These are phyloP conservation scores for Sarocladiaceae sp. DNA, from an alignment of 2,329 filamentous ascomycete genomes.

Conservation along the genomic window DNA sequence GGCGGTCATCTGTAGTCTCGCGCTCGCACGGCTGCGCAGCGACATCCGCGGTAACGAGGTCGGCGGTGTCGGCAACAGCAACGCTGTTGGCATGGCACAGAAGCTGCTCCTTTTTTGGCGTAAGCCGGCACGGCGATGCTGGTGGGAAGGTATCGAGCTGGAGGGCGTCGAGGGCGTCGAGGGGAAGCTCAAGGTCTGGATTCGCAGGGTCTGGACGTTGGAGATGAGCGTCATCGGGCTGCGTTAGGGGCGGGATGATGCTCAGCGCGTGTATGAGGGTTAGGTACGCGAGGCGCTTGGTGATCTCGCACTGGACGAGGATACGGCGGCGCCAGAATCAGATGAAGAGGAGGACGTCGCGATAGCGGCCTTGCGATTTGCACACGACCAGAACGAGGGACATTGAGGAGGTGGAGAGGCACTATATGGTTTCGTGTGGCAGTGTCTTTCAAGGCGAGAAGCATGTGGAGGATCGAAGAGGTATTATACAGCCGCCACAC, in stretches of 20 bases:
- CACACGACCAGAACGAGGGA: too few species aligned
- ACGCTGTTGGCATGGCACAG: conserved; percentile 94
- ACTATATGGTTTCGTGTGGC: too few species aligned
- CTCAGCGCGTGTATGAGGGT: neutral
- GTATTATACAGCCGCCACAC: too few species aligned
- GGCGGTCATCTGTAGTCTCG: conserved; percentile 94
- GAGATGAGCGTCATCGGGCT: conserved; percentile 95
- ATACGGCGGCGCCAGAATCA: neutral
- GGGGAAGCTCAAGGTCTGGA: conserved; percentile 95
- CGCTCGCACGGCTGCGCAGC: conserved; percentile 83
- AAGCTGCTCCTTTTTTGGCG: conserved; percentile 97
- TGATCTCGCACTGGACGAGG: neutral
- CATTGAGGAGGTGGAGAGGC: too few species aligned
- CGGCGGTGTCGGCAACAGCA: conserved; percentile 48
- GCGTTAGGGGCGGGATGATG: conserved; percentile 46
- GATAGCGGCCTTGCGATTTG: too few species aligned
- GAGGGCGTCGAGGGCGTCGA: conserved; percentile 84
- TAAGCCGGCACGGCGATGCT: conserved; percentile 91
- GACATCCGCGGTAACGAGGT: conserved; percentile 78
- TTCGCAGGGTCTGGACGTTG: conserved; percentile 93
- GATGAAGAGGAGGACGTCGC: neutral
- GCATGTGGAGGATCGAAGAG: too few species aligned
- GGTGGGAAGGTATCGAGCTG: conserved; percentile 97
- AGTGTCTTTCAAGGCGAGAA: too few species aligned
- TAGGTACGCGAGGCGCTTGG: neutral